phyloP scores from a whole-genome alignment of 1,284 basidiomycete species.

The Sanghuangporus baumii region DNA sequence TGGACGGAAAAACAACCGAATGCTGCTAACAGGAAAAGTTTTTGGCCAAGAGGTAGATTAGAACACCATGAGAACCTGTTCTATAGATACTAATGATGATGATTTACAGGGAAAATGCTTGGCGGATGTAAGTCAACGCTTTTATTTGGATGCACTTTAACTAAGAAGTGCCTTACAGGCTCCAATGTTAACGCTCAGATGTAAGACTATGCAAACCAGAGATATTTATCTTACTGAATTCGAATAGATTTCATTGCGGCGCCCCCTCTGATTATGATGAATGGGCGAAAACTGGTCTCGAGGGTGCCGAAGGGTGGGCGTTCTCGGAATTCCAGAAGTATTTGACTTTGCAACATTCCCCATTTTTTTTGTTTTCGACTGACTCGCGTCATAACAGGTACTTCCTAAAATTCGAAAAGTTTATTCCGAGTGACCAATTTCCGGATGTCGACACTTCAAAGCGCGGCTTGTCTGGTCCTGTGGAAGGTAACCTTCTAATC shows the following conservation, averaged over 20 bases:
- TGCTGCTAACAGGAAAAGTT: conserved; percentile 11
- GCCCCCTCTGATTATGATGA: conserved; percentile 66
- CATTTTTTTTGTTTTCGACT: not conserved
- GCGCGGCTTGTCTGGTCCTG: conserved; percentile 12
- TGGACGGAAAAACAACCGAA: conserved; percentile 11
- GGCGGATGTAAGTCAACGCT: conserved; percentile 13
- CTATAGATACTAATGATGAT: not conserved
- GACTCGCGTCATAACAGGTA: conserved; percentile 9
- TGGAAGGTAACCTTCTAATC: conserved; percentile 6
- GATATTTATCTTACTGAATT: not conserved
- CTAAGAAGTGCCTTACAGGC: not conserved
- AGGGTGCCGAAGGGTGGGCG: conserved; percentile 50
- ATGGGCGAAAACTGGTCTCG: conserved; percentile 52
- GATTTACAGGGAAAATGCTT: conserved; percentile 14
- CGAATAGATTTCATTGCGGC: conserved; percentile 56
- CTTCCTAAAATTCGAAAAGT: conserved; percentile 21
- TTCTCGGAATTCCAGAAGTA: conserved; percentile 50
- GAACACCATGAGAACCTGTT: not conserved
- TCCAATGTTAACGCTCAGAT: conserved; percentile 17
- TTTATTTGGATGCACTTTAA: not conserved
- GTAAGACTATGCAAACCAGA: not conserved
- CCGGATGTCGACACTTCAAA: conserved; percentile 14
- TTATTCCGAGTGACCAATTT: conserved; percentile 11
- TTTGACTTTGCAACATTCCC: conserved; percentile 13
- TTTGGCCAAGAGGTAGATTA: conserved; percentile 16